A percentile compares a stretch with the other conserved stretches of the same genome.
phyloP scores from a whole-genome alignment of 2,329 filamentous ascomycete species.

The Catunica adiposa region DNA sequence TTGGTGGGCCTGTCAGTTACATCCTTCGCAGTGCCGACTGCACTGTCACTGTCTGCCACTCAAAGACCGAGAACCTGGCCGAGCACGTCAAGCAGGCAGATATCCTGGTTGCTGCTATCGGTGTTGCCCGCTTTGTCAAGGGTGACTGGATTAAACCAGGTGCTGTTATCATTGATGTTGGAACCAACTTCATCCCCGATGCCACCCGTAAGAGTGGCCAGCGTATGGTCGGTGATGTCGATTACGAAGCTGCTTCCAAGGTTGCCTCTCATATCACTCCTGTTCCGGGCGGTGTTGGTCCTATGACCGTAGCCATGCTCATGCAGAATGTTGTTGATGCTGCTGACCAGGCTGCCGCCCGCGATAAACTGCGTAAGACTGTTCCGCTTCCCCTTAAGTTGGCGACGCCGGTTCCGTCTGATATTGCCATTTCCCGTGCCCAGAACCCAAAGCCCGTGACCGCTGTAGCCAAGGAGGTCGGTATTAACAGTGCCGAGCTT shows the following conservation, averaged over 20 bases:
- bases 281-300: constrained; percentile 88
- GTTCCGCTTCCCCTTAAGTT: constrained; percentile 71
- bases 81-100: constrained; percentile 69
- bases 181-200: constrained; percentile 90
- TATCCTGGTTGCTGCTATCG: constrained; percentile 82
- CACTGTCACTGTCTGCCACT: constrained; percentile 93
- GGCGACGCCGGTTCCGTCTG: constrained; percentile 71
- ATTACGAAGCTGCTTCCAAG: constrained; percentile 68
- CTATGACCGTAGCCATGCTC: constrained; percentile 98
- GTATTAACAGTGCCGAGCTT: constrained; percentile 73
- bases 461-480: constrained; percentile 66
- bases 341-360: constrained; percentile 64
- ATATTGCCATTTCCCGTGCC: constrained; percentile 78
- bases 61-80: constrained; percentile 59
- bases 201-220: constrained; percentile 80
- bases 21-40: constrained; percentile 89
- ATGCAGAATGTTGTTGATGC: constrained; percentile 88
- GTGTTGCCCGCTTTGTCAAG: constrained; percentile 71
- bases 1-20: constrained; percentile 92
- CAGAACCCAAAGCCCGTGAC: constrained; percentile 90
- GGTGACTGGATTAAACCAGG: constrained; percentile 92
- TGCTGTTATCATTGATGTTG: constrained; percentile 92
- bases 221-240: constrained; percentile 85
- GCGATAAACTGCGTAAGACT: constrained; percentile 64
- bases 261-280: constrained; percentile 90